Percentiles rank a stretch among this genome's conserved stretches.
Conservation (phyloP, 1,284 basidiomycete species). For the Athelia psychrophila region DNA sequence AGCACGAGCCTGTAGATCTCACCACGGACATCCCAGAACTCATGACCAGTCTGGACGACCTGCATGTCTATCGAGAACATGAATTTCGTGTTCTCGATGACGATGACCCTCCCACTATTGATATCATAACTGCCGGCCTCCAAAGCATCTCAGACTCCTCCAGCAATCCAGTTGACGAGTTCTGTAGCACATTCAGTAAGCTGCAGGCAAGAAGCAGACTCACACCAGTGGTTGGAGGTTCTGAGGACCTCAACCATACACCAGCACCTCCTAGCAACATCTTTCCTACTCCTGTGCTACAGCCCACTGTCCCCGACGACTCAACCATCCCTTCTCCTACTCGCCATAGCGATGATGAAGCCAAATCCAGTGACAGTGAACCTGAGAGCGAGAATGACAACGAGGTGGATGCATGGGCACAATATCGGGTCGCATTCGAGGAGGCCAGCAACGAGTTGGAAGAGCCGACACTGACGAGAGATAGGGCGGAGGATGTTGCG, state of each 20-base stretch:
- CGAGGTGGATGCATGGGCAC: too few species aligned
- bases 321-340: too few species aligned
- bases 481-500: constrained; percentile 1
- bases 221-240: too few species aligned
- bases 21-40: constrained; percentile 13
- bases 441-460: too few species aligned
- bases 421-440: too few species aligned
- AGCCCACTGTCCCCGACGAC: not conserved
- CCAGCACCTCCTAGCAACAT: not conserved
- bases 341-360: too few species aligned
- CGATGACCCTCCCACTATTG: constrained; percentile 12
- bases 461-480: too few species aligned
- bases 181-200: constrained; percentile 9
- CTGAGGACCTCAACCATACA: constrained; percentile 6
- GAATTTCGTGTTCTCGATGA: constrained; percentile 13
- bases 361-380: not conserved
- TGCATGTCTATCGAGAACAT: constrained; percentile 13
- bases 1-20: constrained; percentile 15
- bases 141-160: constrained; percentile 10
- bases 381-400: not conserved
- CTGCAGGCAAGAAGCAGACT: too few species aligned
- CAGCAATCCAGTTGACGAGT: constrained; percentile 13
- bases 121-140: constrained; percentile 13
- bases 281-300: not conserved
- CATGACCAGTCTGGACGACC: constrained; percentile 14